Base-by-base conservation (phyloP, 352 stramenopile species). In the Phytophthora citrophthora region DNA sequence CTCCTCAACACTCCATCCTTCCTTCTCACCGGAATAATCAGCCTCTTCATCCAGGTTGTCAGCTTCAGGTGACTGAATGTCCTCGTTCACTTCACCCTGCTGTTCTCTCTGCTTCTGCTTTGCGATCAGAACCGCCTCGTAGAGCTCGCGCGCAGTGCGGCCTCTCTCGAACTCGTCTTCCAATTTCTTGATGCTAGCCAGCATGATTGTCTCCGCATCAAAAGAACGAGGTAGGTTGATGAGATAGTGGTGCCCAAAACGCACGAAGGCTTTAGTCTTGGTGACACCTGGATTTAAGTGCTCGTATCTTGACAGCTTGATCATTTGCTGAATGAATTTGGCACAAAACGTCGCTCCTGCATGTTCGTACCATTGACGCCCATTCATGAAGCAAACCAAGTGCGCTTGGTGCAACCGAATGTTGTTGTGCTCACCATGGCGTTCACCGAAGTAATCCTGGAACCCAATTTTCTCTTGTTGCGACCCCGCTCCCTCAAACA, bases 201-300 rank as follows among this genome's bases (percentile, higher is more conserved):
- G 51, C 16, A 79, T 74, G 16, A 94, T 90, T 18, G 81, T 83
- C 39, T 94, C 86, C 24, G 87, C 81, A 49, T 93, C 76, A 27
- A 94, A 93, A 9, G 86, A 92, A 36, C 81, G 81, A 27, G 86
- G 86, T 36, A 94, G 46, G 38, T 94, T 79, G 16, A 94, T 94
- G 29, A 94, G 58, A 45, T 94, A 94, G 46, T 92, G 86, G 45
- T 94, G 79, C 1, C 86, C 86, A 34, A 94, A 93, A 1, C 83
- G 81, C 46, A 89, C 72, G 41, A 89, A 90, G 3, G 86, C 83
- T 45, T 92, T 90, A 2, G 74, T 68, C 31, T 74, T 79, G 12
- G 78, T 65, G 3, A 73, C 29, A 11, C 67, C 71, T 7, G 70
- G 79, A 32, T 88, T 83, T 13, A 90, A 57, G 24, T 83, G 70